Evolutionary conservation across 768 basidiomycete genomes (phyloP), one percentile per base, ranked within the genome.

Genomic region (Botryobasidium botryosum): DNA sequence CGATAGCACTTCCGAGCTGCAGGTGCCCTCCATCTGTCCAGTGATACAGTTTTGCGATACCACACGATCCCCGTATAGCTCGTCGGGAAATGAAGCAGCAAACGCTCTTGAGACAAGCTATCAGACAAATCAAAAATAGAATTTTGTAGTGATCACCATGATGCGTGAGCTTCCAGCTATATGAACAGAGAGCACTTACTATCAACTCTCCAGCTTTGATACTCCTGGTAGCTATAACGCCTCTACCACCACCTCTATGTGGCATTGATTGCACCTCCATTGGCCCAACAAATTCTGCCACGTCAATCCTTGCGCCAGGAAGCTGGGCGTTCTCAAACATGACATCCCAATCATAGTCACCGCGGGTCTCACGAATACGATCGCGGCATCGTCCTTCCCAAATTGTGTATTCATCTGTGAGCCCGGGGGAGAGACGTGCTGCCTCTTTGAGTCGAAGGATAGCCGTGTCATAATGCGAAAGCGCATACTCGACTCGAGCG

Each of bases 81-180:
- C 53, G n/a, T 49, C 29, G 0, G 41, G 41, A 38, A 48, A 55
- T 5, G 43, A 45, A 10, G 51, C 51, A 8, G 50, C 54, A 35
- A 57, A 57, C 3, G 59, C 55, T 44, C 59, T 62, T 3, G 57
- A 17, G 8, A 58, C 56, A 25, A 60, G 24, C 44, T 45, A 29
- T 21, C 13, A 13, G 5, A 24, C 2, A 39, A n/a, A 6, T 20
- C 37, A n/a, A n/a, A n/a, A n/a, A n/a, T n/a, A 27, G 31, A 33
- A 17, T 33, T 17, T 33, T 39, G 21, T 12, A 33, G 31, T 17
- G 31, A 17, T 33, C 31, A 45, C 5, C 5, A 17, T 18, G n/a
- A 4, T 20, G 25, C 15, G 4, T n/a, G 23, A 1, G 38, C n/a
- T n/a, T n/a, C n/a, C n/a, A n/a, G n/a, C n/a, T n/a, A n/a, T n/a